A percentile compares a stretch with the other conserved stretches of the same genome.
These are phyloP conservation scores for Ophiocordyceps australis DNA, from an alignment of 2,329 filamentous ascomycete species.

Conservation along the genomic window DNA sequence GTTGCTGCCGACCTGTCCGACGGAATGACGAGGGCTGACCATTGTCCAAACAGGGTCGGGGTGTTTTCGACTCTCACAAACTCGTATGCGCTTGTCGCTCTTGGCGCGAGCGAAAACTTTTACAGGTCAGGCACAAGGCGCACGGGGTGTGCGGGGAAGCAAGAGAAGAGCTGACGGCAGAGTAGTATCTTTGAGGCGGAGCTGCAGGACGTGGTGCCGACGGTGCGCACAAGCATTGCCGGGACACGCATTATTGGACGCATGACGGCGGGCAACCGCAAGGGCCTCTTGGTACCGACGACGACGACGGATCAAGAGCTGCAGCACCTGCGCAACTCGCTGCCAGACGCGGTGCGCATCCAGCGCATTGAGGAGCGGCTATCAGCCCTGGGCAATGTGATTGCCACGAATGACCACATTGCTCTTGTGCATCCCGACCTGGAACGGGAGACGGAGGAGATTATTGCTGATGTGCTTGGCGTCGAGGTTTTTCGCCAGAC, in stretches of 20 bases:
- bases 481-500: conserved; percentile 89
- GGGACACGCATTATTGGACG: conserved; percentile 92
- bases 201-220: conserved; percentile 91
- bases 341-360: conserved; percentile 83
- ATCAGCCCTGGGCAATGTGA: conserved; percentile 90
- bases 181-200: conserved; percentile 86
- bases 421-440: conserved; percentile 91
- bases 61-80: conserved; percentile 96
- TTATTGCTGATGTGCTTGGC: conserved; percentile 83
- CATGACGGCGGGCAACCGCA: conserved; percentile 89
- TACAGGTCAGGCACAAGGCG: conserved; percentile 56
- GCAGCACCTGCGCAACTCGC: conserved; percentile 86
- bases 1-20: no score
- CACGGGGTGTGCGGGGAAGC: no score
- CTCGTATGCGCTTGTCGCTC: conserved; percentile 84
- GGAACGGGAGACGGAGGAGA: conserved; percentile 96
- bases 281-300: conserved; percentile 89
- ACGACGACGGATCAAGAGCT: conserved; percentile 96
- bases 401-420: conserved; percentile 92
- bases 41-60: conserved; percentile 57
- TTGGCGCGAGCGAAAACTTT: conserved; percentile 96
- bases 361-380: conserved; percentile 95
- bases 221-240: conserved; percentile 90
- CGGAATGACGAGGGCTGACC: no score
- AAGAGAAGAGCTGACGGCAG: neutral